A percentile compares a stretch with the other conserved stretches of the same genome.
Evolutionary conservation across 306 rosid species (phyloP).

Genomic region (Corylus americana): DNA sequence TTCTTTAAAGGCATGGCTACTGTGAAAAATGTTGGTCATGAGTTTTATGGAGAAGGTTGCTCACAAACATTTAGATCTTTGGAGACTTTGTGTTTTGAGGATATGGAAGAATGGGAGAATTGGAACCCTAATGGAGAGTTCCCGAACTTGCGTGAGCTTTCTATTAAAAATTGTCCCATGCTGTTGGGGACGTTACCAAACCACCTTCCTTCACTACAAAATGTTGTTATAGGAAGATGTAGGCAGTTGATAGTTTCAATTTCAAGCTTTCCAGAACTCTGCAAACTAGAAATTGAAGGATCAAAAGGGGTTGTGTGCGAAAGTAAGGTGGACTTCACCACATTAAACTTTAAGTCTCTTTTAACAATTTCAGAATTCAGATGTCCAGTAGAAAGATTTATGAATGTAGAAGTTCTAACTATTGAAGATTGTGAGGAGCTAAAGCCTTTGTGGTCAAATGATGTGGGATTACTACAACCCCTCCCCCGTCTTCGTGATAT

Average conservation of each 20-base stretch:
- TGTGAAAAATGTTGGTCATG: conserved; percentile 7
- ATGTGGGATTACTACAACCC: not conserved
- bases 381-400: not conserved
- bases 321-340: not conserved
- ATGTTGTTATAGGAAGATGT: not conserved
- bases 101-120: not conserved
- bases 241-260: not conserved
- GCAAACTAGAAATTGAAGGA: not conserved
- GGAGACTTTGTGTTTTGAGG: not conserved
- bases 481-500: not conserved
- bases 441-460: not conserved
- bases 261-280: not conserved
- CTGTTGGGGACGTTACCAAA: not conserved
- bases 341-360: not conserved
- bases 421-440: not conserved
- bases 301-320: not conserved
- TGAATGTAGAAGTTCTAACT: not conserved
- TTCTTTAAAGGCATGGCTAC: not conserved
- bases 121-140: not conserved
- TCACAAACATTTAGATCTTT: not conserved
- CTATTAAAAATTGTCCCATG: not conserved
- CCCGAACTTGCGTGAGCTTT: not conserved
- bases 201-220: not conserved
- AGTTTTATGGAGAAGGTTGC: conserved; percentile 13
- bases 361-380: not conserved